phyloP scores from a whole-genome alignment of 2,329 filamentous ascomycete genomes.

The Trichoderma asperellum region DNA sequence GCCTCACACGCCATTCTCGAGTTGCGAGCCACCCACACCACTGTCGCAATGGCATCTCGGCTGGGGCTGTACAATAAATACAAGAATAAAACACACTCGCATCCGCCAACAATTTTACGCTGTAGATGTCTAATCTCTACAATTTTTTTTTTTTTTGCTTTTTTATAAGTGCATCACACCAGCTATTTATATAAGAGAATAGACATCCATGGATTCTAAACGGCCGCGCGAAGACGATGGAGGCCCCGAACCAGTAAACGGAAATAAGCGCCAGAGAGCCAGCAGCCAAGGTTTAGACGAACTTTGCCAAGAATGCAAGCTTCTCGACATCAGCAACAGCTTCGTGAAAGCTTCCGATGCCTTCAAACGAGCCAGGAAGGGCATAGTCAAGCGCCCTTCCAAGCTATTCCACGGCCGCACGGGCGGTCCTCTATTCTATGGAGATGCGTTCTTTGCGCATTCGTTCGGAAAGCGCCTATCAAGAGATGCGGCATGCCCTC shows the following conservation, averaged over 20 bases:
- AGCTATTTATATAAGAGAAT: too few species aligned
- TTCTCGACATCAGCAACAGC: slow-evolving; percentile 9
- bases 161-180: neutral
- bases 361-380: slow-evolving; percentile 11
- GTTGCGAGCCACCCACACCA: slow-evolving; percentile 6
- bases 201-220: slow-evolving; percentile 8
- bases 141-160: neutral
- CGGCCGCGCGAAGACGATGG: slow-evolving; percentile 1
- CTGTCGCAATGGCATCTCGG: neutral
- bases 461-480: slow-evolving; percentile 19
- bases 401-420: neutral
- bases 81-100: neutral
- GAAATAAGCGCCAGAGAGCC: slow-evolving; percentile 13
- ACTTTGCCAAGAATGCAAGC: slow-evolving; percentile 19
- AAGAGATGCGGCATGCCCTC: neutral
- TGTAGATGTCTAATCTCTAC: too few species aligned
- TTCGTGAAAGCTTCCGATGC: neutral
- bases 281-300: neutral
- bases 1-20: slow-evolving; percentile 3
- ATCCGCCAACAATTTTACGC: neutral
- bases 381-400: slow-evolving; percentile 1
- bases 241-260: neutral
- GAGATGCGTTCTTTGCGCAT: slow-evolving; percentile 25
- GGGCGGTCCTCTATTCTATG: slow-evolving; percentile 18
- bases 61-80: neutral